These are phyloP conservation scores for Acmispon strigosus DNA, from an alignment of 306 rosid genomes.

Conservation along the genomic window DNA sequence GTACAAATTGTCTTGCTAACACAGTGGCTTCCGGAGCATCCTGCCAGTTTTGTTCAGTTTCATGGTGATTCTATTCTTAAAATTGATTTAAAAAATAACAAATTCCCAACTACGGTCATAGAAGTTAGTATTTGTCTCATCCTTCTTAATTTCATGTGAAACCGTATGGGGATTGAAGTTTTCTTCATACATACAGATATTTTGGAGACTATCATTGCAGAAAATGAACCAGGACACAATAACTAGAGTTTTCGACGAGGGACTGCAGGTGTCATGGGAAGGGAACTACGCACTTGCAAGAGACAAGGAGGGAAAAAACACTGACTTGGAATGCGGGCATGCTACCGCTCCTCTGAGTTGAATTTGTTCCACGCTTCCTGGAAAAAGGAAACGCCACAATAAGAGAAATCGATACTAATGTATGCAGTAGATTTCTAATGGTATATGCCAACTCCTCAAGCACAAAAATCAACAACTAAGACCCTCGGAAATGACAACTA, in stretches of 20 bases:
- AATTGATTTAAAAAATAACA: neutral
- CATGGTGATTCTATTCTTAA: neutral
- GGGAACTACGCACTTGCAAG: neutral
- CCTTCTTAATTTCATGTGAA: neutral
- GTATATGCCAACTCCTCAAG: neutral
- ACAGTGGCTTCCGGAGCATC: neutral
- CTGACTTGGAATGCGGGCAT: neutral
- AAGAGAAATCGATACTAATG: neutral
- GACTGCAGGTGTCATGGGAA: neutral
- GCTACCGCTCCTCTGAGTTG: slow-evolving; percentile 76
- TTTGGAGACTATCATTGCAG: neutral
- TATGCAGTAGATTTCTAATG: neutral
- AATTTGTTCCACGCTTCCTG: slow-evolving; percentile 94
- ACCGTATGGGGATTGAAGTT: neutral
- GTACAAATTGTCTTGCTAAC: neutral
- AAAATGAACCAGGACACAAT: neutral
- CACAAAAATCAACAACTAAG: too few species aligned
- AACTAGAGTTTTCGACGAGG: neutral
- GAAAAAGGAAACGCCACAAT: neutral
- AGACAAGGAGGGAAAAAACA: neutral
- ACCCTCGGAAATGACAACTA: neutral
- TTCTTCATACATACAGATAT: neutral
- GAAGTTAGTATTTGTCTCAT: neutral
- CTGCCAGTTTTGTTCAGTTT: neutral
- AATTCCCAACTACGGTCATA: neutral